A percentile compares a stretch with the other conserved stretches of the same genome.
Evolutionary conservation across 2,329 filamentous ascomycete genomes (phyloP).

Genomic region (Cladosporium sp.): DNA sequence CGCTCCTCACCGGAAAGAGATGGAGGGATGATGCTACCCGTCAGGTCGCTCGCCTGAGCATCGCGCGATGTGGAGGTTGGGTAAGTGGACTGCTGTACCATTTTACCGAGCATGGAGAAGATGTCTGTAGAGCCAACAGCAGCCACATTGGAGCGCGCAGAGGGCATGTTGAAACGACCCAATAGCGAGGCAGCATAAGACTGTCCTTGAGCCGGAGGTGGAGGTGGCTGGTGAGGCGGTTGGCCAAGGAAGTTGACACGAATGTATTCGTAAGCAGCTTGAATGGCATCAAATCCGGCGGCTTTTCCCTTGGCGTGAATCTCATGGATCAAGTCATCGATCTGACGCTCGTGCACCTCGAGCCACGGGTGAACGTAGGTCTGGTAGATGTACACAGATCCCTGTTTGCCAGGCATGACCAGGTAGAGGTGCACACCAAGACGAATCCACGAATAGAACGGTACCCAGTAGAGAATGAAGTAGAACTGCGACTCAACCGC

Average conservation of each 20-base stretch:
- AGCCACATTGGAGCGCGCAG: constrained; percentile 52
- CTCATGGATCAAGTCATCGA: constrained; percentile 83
- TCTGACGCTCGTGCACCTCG: constrained; percentile 76
- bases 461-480: constrained; percentile 85
- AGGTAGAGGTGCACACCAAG: constrained; percentile 87
- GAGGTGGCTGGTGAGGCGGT: constrained; percentile 54
- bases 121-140: constrained; percentile 59
- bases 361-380: constrained; percentile 84
- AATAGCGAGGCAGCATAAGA: constrained; percentile 78
- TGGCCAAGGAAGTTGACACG: constrained; percentile 76
- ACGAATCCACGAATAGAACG: constrained; percentile 90
- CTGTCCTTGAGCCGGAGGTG: constrained; percentile 41
- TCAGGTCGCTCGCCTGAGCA: constrained; percentile 48
- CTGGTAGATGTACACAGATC: constrained; percentile 80
- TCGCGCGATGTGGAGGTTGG: constrained; percentile 34
- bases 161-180: constrained; percentile 78
- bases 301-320: constrained; percentile 73
- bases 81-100: constrained; percentile 53
- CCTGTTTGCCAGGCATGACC: constrained; percentile 95
- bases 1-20: constrained; percentile 65
- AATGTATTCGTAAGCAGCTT: constrained; percentile 50
- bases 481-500: constrained; percentile 82
- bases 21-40: constrained; percentile 65
- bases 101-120: constrained; percentile 71
- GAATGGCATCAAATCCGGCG: constrained; percentile 62